A percentile compares a stretch with the other conserved stretches of the same genome.
phyloP scores from a whole-genome alignment of 2,329 filamentous ascomycete species.

The Pseudocercospora pini-densiflorae region DNA sequence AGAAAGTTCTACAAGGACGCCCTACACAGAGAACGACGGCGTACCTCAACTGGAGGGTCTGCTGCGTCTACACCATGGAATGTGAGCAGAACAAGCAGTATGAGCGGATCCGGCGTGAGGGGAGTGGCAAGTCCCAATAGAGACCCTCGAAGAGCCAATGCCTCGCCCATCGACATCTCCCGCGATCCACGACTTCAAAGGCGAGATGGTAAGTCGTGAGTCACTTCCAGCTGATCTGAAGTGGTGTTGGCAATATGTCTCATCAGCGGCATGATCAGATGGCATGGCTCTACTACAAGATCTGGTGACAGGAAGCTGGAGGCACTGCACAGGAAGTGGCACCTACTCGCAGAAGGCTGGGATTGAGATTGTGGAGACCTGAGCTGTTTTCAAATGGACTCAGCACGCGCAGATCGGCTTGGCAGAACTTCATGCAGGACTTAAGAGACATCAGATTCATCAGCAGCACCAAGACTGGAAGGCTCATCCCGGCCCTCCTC shows the following conservation, averaged over 20 bases:
- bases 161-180: not conserved
- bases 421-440: not conserved
- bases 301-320: not conserved
- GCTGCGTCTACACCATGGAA: not conserved
- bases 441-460: not conserved
- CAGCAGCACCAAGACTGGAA: not conserved
- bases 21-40: slow-evolving; percentile 11
- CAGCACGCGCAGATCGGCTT: not conserved
- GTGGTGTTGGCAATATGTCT: not conserved
- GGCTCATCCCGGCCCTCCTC: not conserved
- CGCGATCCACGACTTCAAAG: not conserved
- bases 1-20: slow-evolving; percentile 29
- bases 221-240: too few relatives aligned
- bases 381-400: not conserved
- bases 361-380: not conserved
- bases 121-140: not conserved
- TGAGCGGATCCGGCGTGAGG: not conserved
- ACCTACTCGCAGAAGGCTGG: not conserved
- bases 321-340: not conserved
- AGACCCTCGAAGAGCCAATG: not conserved
- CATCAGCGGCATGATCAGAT: not conserved
- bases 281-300: not conserved
- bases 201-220: not conserved
- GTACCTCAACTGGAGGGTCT: not conserved
- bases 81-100: not conserved